Base-by-base conservation (phyloP, 2,329 filamentous ascomycete species). In the Neopestalotiopsis rosae region DNA sequence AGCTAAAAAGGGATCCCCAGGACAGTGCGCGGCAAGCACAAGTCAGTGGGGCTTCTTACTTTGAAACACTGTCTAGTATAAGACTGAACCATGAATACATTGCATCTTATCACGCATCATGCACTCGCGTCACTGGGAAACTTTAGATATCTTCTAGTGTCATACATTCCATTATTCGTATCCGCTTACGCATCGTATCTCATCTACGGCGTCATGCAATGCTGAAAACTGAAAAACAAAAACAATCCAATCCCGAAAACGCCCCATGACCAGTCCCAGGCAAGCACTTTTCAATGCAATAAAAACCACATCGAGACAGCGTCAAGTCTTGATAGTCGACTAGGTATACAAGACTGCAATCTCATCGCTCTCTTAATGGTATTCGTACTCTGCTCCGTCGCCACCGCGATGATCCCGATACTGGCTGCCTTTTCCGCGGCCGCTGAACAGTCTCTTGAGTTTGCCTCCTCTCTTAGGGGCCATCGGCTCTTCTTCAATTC, bases 381-480 rank as follows among this genome's bases (percentile, higher is more conserved):
- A 62, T 1, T 62, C 59, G 40, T 45, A 65, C 30, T 65, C 62
- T 20, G 38, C 62, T 9, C 30, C 45, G 2, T 56, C 40, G 10
- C 45, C 62, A 28, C 45, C 64, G 28, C 64, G 24, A n/a, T 57
- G 45, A n/a, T 58, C 30, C 38, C 64, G 64, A 14, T 66, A 58
- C 14, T 58, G 64, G 30, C 64, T 66, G 20, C 64, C 64, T n/a
- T 66, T 66, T 14, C 38, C 62, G 20, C 52, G 45, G 12, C 64
- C 64, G 57, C 64, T 66, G 20, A 66, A 66, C 7, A 66, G 30
- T 38, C 64, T 66, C 49, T 66, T 66, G 10, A 66, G 28, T 7
- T 30, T 58, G 24, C 64, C 52, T 10, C 32, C 45, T 34, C 52
- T 42, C 28, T 38, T 58, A 14, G 45, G 45, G 4, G 13, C 28